A percentile compares a stretch with the other conserved stretches of the same genome.
Conservation (phyloP, 2,329 filamentous ascomycete genomes). For the Apiospora sp. region DNA sequence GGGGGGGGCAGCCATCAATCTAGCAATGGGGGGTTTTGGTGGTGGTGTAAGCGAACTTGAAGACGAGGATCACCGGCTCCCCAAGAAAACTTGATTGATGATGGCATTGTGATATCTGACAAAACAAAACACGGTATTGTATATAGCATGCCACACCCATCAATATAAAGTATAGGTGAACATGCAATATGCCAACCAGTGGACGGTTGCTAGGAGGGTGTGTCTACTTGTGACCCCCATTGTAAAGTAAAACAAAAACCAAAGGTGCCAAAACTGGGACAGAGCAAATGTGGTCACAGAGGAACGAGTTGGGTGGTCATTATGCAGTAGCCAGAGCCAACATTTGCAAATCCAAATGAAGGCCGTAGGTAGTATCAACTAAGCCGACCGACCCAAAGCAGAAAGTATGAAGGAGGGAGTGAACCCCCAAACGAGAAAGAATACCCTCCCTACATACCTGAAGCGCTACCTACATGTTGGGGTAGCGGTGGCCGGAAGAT, state of each 20-base stretch:
- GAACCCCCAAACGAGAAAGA: neutral
- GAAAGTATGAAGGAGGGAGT: neutral
- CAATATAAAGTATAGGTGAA: too few relatives aligned
- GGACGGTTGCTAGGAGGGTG: too few relatives aligned
- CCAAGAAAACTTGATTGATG: neutral
- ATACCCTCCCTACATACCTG: neutral
- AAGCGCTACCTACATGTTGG: neutral
- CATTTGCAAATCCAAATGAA: neutral
- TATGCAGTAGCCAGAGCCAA: conserved; percentile 1
- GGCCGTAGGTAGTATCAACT: neutral
- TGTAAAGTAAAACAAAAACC: too few relatives aligned
- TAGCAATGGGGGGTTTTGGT: neutral
- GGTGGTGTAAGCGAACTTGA: neutral
- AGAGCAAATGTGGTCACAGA: neutral
- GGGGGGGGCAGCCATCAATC: neutral
- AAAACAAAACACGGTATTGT: neutral
- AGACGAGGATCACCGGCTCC: neutral
- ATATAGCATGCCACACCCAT: neutral
- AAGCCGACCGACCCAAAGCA: neutral
- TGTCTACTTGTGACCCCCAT: too few relatives aligned
- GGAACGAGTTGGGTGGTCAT: conserved; percentile 15
- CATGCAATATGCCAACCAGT: too few relatives aligned
- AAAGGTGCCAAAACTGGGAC: neutral
- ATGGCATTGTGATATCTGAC: neutral
- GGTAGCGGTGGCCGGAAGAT: neutral